phyloP scores from a whole-genome alignment of 306 rosid species.

The Ormosia semicastrata region DNA sequence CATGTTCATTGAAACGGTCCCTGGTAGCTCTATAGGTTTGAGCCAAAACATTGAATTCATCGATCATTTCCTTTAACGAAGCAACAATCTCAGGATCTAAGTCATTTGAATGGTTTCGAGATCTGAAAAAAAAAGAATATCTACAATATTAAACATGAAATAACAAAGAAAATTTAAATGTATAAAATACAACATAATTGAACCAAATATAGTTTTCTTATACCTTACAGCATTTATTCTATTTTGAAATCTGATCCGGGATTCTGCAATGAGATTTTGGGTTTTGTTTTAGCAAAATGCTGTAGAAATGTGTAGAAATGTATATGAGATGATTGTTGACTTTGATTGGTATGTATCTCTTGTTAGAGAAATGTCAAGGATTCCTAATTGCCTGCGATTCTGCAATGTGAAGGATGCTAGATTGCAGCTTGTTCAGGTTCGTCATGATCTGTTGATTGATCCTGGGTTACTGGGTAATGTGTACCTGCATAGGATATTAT shows the following conservation, averaged over 20 bases:
- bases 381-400: constrained; percentile 90
- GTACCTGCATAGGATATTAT: constrained; percentile 69
- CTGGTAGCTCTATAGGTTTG: too few relatives aligned
- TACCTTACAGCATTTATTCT: too few relatives aligned
- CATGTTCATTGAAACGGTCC: too few relatives aligned
- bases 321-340: constrained; percentile 77
- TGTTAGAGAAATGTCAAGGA: constrained; percentile 80
- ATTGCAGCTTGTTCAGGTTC: constrained; percentile 70
- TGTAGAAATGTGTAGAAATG: constrained; percentile 50
- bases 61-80: too few relatives aligned
- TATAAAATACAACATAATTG: too few relatives aligned
- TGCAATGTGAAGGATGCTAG: constrained; percentile 92
- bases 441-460: constrained; percentile 82
- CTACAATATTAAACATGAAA: too few relatives aligned
- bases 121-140: too few relatives aligned
- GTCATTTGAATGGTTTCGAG: too few relatives aligned
- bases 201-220: too few relatives aligned
- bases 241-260: constrained; percentile 77
- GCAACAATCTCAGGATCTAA: too few relatives aligned
- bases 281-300: constrained; percentile 68
- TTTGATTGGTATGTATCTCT: constrained; percentile 90
- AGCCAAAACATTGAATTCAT: too few relatives aligned
- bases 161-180: too few relatives aligned
- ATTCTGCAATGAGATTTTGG: constrained; percentile 78
- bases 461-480: constrained; percentile 90